Percentiles rank a stretch among this genome's conserved stretches.
These are phyloP conservation scores for Colletotrichum siamense DNA, from an alignment of 2,329 filamentous ascomycete species.

Conservation along the genomic window DNA sequence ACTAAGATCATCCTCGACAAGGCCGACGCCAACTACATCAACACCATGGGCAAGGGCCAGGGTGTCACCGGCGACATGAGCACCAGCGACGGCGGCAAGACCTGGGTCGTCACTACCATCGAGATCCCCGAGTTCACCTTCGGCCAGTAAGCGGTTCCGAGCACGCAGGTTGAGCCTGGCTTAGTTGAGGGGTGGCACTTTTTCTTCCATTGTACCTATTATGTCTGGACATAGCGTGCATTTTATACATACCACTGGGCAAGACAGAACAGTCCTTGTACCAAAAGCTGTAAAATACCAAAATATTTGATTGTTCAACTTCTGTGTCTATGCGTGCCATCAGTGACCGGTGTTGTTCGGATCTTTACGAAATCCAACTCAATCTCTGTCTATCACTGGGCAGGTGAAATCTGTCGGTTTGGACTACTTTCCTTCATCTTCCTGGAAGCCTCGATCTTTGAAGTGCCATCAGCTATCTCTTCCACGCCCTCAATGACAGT, in stretches of 20 bases:
- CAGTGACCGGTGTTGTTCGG: neutral
- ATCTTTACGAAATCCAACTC: neutral
- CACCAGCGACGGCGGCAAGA: conserved; percentile 15
- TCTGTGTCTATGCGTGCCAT: neutral
- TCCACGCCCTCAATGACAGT: neutral
- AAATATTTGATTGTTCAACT: neutral
- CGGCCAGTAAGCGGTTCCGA: neutral
- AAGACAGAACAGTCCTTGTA: neutral
- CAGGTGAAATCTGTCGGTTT: neutral
- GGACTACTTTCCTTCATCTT: neutral
- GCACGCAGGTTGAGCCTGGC: neutral
- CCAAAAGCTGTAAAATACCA: neutral
- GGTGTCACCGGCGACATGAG: conserved; percentile 16
- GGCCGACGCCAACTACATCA: conserved; percentile 14
- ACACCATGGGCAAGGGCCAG: conserved; percentile 13
- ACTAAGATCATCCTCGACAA: conserved; percentile 18
- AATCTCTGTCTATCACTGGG: neutral
- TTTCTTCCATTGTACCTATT: neutral
- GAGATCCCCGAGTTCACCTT: conserved; percentile 15
- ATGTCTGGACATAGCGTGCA: neutral
- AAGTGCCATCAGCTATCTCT: neutral
- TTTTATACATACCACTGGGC: neutral
- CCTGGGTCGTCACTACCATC: conserved; percentile 12
- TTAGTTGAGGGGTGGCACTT: neutral
- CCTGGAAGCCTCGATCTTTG: neutral